These are phyloP conservation scores for Xanthoparmelia taractica DNA, from an alignment of 495 filamentous ascomycete species.

Conservation along the genomic window DNA sequence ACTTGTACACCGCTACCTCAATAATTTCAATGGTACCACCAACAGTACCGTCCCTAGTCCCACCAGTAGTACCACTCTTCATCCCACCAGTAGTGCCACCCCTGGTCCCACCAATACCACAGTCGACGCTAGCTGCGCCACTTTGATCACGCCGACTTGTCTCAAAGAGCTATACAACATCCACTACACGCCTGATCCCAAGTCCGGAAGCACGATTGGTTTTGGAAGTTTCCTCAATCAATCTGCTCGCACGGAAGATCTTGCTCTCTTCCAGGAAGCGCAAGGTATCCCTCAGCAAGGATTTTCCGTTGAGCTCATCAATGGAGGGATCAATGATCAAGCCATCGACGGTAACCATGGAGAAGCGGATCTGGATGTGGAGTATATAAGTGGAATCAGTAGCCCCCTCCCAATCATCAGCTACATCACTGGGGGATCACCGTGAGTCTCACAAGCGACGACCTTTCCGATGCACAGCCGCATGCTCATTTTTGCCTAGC, in stretches of 20 bases:
- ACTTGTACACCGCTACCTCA: conserved; percentile 23
- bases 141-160: conserved; percentile 49
- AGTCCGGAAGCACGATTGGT: conserved; percentile 43
- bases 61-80: background rate
- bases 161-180: conserved; percentile 48
- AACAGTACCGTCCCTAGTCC: background rate
- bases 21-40: conserved; percentile 16
- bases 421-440: conserved; percentile 49
- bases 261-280: conserved; percentile 29
- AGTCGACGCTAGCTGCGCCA: conserved; percentile 4
- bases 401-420: conserved; percentile 42
- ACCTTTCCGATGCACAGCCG: background rate
- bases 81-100: background rate
- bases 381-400: conserved; percentile 50
- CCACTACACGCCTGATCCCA: conserved; percentile 41
- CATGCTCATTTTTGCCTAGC: conserved; percentile 18
- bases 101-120: background rate
- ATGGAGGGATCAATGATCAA: conserved; percentile 48
- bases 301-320: conserved; percentile 51
- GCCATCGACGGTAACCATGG: conserved; percentile 40
- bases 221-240: conserved; percentile 52
- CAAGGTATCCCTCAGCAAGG: conserved; percentile 40
- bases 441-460: conserved; percentile 19
- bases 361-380: conserved; percentile 72
- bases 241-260: conserved; percentile 36